Conservation (phyloP, 805 yeast genomes). For the Babjeviella inositovora region DNA sequence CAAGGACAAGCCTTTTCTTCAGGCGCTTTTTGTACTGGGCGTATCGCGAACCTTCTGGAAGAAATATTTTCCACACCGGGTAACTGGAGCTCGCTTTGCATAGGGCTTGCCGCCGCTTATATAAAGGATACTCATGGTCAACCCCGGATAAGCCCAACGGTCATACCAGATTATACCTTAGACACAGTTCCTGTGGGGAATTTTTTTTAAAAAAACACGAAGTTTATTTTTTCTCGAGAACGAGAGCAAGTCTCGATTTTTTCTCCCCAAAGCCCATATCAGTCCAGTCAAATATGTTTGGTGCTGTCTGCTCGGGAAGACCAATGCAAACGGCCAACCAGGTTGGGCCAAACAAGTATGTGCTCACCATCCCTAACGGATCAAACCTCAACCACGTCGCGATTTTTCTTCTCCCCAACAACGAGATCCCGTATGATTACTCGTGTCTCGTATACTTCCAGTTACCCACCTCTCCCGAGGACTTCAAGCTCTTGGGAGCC, state of each 20-base stretch:
- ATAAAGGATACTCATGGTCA: not conserved
- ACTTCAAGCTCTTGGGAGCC: conserved; percentile 55
- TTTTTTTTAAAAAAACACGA: not conserved
- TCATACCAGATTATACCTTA: not conserved
- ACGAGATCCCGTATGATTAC: conserved; percentile 18
- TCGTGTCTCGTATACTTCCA: conserved; percentile 12
- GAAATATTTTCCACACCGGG: no score
- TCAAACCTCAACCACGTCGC: conserved; percentile 64
- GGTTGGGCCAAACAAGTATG: conserved; percentile 53
- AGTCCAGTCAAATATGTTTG: conserved; percentile 39
- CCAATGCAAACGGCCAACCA: conserved; percentile 45
- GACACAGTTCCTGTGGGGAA: conserved; percentile 1
- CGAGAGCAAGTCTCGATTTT: no score
- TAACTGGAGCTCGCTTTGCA: no score
- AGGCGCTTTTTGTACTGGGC: no score
- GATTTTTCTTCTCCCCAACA: conserved; percentile 72
- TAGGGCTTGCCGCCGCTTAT: conserved; percentile 5
- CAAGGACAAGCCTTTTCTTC: not conserved
- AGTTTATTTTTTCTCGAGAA: not conserved
- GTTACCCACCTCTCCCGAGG: conserved; percentile 11
- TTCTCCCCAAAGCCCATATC: no score
- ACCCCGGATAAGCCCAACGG: not conserved
- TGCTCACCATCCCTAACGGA: conserved; percentile 46
- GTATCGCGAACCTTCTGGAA: no score
- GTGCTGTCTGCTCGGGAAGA: conserved; percentile 63